Percentiles rank a stretch among this genome's conserved stretches.
phyloP scores from a whole-genome alignment of 169 alveolate genomes.

The Plasmodium gonderi region DNA sequence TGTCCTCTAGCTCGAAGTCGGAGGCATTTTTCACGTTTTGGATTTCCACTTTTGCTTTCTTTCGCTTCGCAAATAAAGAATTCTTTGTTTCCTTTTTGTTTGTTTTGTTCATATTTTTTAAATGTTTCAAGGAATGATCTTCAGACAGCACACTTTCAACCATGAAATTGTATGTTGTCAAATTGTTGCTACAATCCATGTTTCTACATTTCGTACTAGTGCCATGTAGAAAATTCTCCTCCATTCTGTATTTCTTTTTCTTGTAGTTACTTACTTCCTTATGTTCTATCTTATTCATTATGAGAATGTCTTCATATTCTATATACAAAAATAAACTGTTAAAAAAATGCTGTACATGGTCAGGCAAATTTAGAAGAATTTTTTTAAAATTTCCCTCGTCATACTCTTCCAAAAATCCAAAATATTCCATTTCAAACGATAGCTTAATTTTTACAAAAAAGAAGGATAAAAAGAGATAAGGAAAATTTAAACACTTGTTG shows the following conservation, averaged over 20 bases:
- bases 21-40: constrained; percentile 24
- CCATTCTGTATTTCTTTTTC: neutral
- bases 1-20: constrained; percentile 16
- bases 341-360: constrained; percentile 32
- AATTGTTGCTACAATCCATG: neutral
- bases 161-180: constrained; percentile 53
- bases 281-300: neutral
- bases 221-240: neutral
- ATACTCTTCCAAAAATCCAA: constrained; percentile 16
- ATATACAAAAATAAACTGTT: constrained; percentile 26
- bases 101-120: constrained; percentile 28
- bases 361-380: constrained; percentile 15
- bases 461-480: constrained; percentile 36
- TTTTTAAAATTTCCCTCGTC: constrained; percentile 11
- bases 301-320: constrained; percentile 48
- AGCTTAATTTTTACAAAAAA: constrained; percentile 25
- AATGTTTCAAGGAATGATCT: constrained; percentile 46
- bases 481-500: constrained; percentile 46
- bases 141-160: constrained; percentile 45
- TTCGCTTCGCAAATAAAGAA: constrained; percentile 60
- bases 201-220: neutral
- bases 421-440: constrained; percentile 11
- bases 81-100: constrained; percentile 47
- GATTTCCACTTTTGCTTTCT: constrained; percentile 13
- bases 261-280: neutral